Evolutionary conservation across 306 rosid species (phyloP).

Genomic region (Castanea sativa): DNA sequence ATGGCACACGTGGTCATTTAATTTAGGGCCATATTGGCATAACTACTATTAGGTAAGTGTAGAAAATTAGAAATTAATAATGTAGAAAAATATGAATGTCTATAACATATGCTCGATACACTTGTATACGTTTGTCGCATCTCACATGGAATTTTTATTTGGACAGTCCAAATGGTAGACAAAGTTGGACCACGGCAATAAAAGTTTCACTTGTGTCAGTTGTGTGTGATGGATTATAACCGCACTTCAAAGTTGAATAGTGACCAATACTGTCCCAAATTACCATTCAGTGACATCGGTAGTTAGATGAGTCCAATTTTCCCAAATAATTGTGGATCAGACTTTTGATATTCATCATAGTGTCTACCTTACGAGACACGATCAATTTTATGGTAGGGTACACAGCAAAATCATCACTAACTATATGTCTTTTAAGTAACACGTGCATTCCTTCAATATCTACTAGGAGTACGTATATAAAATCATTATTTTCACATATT

Average conservation of each 20-base stretch:
- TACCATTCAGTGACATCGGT: constrained; percentile 9
- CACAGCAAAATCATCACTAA: not conserved
- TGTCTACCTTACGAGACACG: no score
- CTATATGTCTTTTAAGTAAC: not conserved
- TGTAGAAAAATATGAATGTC: not conserved
- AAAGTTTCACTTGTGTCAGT: constrained; percentile 15
- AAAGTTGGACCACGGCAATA: constrained; percentile 24
- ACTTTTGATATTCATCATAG: not conserved
- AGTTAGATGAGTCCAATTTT: not conserved
- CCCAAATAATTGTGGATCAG: not conserved
- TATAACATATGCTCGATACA: not conserved
- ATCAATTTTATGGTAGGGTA: not conserved
- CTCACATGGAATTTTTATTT: constrained; percentile 18
- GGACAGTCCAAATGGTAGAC: not conserved
- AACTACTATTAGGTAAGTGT: constrained; percentile 34
- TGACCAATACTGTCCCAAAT: constrained; percentile 7
- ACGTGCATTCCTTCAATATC: not conserved
- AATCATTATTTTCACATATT: not conserved
- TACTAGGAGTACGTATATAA: not conserved
- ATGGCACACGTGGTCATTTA: constrained; percentile 49
- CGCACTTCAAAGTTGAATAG: not conserved
- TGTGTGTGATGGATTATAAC: constrained; percentile 14
- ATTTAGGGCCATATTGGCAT: constrained; percentile 38
- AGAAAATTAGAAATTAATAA: constrained; percentile 30
- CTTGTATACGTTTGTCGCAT: constrained; percentile 18